A percentile compares a stretch with the other conserved stretches of the same genome.
phyloP scores from a whole-genome alignment of 768 basidiomycete species.

The Lyophyllum semitale region DNA sequence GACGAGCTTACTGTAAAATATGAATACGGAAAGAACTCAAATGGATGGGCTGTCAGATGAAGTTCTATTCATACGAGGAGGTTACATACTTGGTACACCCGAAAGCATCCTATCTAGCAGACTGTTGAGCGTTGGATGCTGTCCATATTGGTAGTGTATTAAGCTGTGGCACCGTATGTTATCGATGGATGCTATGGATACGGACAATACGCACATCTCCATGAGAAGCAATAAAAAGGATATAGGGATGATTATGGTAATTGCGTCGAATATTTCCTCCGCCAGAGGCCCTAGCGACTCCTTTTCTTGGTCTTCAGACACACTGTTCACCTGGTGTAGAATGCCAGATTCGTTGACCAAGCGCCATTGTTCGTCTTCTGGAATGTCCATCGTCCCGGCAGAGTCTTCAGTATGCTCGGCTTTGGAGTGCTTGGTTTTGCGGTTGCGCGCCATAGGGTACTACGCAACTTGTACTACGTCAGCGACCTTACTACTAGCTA shows the following conservation, averaged over 20 bases:
- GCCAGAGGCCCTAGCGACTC: constrained; percentile 43
- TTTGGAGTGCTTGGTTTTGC: constrained; percentile 17
- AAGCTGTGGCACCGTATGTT: constrained; percentile 44
- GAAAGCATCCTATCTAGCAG: constrained; percentile 60
- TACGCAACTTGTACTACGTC: constrained; percentile 1
- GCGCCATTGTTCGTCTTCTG: constrained; percentile 80
- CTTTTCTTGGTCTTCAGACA: constrained; percentile 33
- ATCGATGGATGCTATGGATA: background rate
- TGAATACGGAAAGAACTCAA: constrained; percentile 70
- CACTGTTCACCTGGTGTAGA: constrained; percentile 35
- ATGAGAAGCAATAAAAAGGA: constrained; percentile 76
- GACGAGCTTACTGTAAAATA: constrained; percentile 67
- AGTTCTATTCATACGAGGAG: background rate
- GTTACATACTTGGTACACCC: constrained; percentile 72
- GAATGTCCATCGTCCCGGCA: constrained; percentile 43
- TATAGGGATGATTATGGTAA: constrained; percentile 70
- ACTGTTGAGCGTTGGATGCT: constrained; percentile 48
- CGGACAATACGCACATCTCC: constrained; percentile 67
- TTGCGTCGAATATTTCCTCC: constrained; percentile 72
- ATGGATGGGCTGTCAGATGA: constrained; percentile 1
- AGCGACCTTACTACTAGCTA: too few species aligned
- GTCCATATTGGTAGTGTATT: constrained; percentile 78
- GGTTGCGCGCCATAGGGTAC: constrained; percentile 29
- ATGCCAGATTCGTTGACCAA: constrained; percentile 68
- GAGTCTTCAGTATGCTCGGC: background rate